Percentiles rank a stretch among this genome's conserved stretches.
Evolutionary conservation across 768 basidiomycete species (phyloP).

Genomic region (Termitomyces sp.): DNA sequence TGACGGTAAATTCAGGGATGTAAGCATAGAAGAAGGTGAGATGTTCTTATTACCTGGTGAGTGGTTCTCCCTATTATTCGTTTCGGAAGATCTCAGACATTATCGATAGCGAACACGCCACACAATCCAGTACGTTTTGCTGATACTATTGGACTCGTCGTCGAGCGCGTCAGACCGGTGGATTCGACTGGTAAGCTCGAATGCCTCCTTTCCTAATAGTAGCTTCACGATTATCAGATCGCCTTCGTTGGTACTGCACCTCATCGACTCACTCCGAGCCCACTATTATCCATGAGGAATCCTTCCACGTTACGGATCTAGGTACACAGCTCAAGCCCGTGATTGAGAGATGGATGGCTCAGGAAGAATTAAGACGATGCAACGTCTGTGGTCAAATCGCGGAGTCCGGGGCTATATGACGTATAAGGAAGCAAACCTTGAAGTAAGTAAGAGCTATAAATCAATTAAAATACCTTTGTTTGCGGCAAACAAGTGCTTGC

Average conservation of each 20-base stretch:
- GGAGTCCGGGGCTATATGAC: conserved; percentile 13
- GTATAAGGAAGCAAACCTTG: too few relatives aligned
- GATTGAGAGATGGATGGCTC: conserved; percentile 83
- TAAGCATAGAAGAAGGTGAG: conserved; percentile 88
- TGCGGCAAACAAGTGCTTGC: too few relatives aligned
- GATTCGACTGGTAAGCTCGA: conserved; percentile 60
- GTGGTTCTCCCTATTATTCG: conserved; percentile 10
- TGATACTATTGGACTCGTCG: conserved; percentile 86
- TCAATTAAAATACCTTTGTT: too few relatives aligned
- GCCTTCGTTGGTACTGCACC: conserved; percentile 74
- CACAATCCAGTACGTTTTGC: conserved; percentile 93
- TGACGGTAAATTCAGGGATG: conserved; percentile 74
- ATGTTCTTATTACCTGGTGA: conserved; percentile 94
- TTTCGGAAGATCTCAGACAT: not conserved
- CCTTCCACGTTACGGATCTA: conserved; percentile 84
- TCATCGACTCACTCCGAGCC: conserved; percentile 52
- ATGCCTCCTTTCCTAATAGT: not conserved
- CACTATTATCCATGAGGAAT: conserved; percentile 77
- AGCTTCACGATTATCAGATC: conserved; percentile 45
- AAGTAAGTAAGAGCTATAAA: too few relatives aligned
- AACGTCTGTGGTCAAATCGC: conserved; percentile 45
- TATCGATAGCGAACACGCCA: conserved; percentile 75
- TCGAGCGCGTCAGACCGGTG: conserved; percentile 81
- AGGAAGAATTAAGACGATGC: conserved; percentile 47
- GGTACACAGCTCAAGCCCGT: conserved; percentile 92